These are phyloP conservation scores for Starmerella stellata DNA, from an alignment of 805 yeast species.

Conservation along the genomic window DNA sequence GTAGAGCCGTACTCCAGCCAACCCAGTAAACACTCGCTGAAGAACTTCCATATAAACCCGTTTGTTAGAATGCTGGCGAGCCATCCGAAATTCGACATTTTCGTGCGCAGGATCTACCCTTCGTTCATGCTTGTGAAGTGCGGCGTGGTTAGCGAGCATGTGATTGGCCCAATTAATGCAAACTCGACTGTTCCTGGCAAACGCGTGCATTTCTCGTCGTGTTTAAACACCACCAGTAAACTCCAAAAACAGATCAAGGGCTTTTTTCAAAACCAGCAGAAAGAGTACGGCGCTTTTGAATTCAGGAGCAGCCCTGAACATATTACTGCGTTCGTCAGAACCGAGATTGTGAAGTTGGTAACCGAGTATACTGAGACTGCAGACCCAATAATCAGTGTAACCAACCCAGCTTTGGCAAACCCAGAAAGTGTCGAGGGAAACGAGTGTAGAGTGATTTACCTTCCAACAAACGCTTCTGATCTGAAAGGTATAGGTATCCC, in stretches of 20 bases:
- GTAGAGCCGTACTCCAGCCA: background rate
- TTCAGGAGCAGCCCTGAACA: too few species aligned
- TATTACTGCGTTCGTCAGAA: too few species aligned
- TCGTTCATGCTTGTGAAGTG: slow-evolving; percentile 25
- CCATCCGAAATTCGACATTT: slow-evolving; percentile 28
- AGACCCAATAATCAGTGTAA: too few species aligned
- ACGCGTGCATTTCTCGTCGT: slow-evolving; percentile 6
- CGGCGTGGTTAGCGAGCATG: slow-evolving; percentile 15
- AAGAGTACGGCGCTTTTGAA: slow-evolving; percentile 1
- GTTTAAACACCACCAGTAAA: background rate
- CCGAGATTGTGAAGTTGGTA: too few species aligned
- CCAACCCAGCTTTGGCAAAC: too few species aligned
- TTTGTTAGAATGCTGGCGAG: slow-evolving; percentile 28
- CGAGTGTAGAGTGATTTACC: too few species aligned
- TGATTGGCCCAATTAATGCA: slow-evolving; percentile 9
- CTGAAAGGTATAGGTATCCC: slow-evolving; percentile 6
- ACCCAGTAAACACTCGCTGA: slow-evolving; percentile 7
- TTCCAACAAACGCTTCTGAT: background rate
- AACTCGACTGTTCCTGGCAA: slow-evolving; percentile 2
- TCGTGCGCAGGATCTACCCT: slow-evolving; percentile 26
- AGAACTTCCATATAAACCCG: slow-evolving; percentile 19
- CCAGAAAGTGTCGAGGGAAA: too few species aligned
- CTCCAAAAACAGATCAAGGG: slow-evolving; percentile 3
- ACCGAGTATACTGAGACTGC: too few species aligned
- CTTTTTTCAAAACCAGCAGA: background rate